These are phyloP conservation scores for Phoma sp. DNA, from an alignment of 2,329 filamentous ascomycete species.

Conservation along the genomic window DNA sequence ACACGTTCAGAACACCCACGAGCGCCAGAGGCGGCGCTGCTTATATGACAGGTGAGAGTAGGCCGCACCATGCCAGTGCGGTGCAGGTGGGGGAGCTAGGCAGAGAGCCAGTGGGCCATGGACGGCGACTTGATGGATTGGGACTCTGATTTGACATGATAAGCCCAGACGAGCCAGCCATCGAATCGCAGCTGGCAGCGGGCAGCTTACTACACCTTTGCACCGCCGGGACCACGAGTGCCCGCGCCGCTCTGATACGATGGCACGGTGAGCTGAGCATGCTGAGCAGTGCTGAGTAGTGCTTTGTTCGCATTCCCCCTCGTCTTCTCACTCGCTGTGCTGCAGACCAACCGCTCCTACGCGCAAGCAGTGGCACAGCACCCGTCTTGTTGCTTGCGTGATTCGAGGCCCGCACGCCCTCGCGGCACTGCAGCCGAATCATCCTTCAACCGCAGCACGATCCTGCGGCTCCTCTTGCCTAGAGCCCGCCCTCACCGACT, in stretches of 20 bases:
- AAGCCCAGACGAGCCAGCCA: neutral
- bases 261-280: too few relatives aligned
- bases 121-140: constrained; percentile 53
- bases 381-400: neutral
- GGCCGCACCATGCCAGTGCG: constrained; percentile 7
- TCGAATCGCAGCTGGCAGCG: constrained; percentile 14
- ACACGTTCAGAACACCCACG: too few relatives aligned
- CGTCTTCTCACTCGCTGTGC: neutral
- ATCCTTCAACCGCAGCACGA: constrained; percentile 1
- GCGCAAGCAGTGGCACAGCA: constrained; percentile 22
- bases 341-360: constrained; percentile 9
- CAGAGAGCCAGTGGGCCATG: constrained; percentile 28
- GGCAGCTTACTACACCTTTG: neutral
- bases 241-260: neutral
- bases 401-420: constrained; percentile 2
- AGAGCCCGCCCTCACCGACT: constrained; percentile 18
- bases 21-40: constrained; percentile 8
- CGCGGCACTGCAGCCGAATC: constrained; percentile 9
- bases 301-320: neutral
- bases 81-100: constrained; percentile 15
- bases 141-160: constrained; percentile 1
- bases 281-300: neutral
- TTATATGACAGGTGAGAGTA: constrained; percentile 9
- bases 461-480: constrained; percentile 16
- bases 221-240: neutral